Base-by-base conservation (phyloP, 2,329 filamentous ascomycete species). In the Alternaria sp. region DNA sequence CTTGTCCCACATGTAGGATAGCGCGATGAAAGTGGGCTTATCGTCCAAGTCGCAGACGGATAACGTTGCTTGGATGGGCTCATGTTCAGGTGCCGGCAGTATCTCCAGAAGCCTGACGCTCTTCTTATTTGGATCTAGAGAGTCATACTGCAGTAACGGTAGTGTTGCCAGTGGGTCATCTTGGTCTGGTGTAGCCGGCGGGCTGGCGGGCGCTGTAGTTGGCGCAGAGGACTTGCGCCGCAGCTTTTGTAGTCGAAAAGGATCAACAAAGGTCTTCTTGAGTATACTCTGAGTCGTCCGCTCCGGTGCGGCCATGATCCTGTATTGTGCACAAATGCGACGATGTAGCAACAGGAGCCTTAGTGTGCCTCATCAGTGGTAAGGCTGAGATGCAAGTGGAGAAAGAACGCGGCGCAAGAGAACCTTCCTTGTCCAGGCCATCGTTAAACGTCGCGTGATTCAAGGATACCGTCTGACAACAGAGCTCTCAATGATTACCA, bases 1-100 rank as follows among this genome's bases (percentile, higher is more conserved):
- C 49, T 68, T 64, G 11, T 68, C 57, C 67, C 67, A 69, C n/a
- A 55, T 69, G 46, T 69, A 69, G 3, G 65, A 68, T 11, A 69
- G 36, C 6, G 67, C 67, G 19, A 68, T 61, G 12, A 66, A 69
- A 0, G 54, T 9, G 1, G 60, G 60, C 5, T 62, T 64, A 15
- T 68, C 45, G 15, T 68, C 65, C 40, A 69, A 17, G 25, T 67
- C 59, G 17, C 62, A 67, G 12, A 49, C 13, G 3, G 23, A 32
- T 5, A 67, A 6, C 10, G 19, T 49, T 15, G 52, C 49, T 43
- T 55, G 55, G 5, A 67, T 58, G 1, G 59, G 58, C 21, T 62
- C 59, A 5, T 57, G 47, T 4, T 62, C 57, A 15, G 54, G 59
- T 12, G 51, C 65, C 8, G 50, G 62, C 5, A 58, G 17, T 13